Base-by-base conservation (phyloP, 805 yeast species). In the Barnettozyma californica region DNA sequence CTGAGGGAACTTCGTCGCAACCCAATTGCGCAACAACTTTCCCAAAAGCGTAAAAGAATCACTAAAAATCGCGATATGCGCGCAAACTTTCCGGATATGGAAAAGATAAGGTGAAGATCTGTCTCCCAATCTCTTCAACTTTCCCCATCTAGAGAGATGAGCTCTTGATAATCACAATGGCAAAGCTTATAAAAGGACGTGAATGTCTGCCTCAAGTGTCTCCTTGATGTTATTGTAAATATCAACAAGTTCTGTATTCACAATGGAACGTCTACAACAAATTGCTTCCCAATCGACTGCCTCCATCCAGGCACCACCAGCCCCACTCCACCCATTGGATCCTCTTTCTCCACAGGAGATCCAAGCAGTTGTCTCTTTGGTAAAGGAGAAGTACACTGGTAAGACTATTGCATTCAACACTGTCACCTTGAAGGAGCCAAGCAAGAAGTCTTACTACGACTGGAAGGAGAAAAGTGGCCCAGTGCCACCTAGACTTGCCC, bases 391-490 rank as follows among this genome's bases (percentile, higher is more conserved):
- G 52, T 80, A 71, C 57, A 62, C 68, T 42, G 78, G 77, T 19
- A 70, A 65, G 44, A 53, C 59, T 21, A 68, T 84, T 51, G 60
- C 74, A 35, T 84, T 84, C 74, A 85, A 84, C 68, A 81, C 87
- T 33, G 74, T 85, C 53, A 80, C 90, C 36, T 68, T 85, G 47
- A 75, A 78, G 60, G 92, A 85, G 68, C 92, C 92, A 53, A 68
- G 80, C 51, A 85, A 84, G 66, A 70, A 68, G 51, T 78, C 77
- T 7, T 84, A 71, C 68, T 73, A 81, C 53, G 75, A 71, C 43
- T 84, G 90, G 90, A 80, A 76, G 57, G 86, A 81, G 55, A 63
- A 72, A 43, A 69, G 68, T 48, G 84, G 83, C 21, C 73, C 81
- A n/a, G 49, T 71, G 20, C 91, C 91, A 23, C 83, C 83, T 49